Conservation (phyloP, 257 asterid species). For the Scutellaria barbata region DNA sequence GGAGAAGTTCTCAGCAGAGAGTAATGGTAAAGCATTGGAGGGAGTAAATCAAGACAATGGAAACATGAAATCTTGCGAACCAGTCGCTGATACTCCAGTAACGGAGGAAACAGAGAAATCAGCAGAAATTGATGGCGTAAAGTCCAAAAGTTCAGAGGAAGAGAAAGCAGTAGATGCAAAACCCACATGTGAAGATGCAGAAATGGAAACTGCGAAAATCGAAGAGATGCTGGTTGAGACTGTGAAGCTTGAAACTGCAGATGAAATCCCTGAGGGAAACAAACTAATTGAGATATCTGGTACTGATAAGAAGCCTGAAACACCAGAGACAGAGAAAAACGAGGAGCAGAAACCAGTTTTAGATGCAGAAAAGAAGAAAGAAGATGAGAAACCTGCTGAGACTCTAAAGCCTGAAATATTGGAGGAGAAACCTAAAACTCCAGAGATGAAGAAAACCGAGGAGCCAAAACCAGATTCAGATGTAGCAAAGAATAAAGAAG, state of each 20-base stretch:
- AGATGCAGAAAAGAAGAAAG: conserved; percentile 28
- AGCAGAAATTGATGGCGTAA: conserved; percentile 15
- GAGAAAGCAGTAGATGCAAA: conserved; percentile 23
- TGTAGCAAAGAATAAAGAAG: conserved; percentile 25
- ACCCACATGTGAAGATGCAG: conserved; percentile 14
- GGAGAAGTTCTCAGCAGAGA: conserved; percentile 31
- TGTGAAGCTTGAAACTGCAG: not conserved
- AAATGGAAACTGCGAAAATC: conserved; percentile 20
- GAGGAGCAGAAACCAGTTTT: conserved; percentile 19
- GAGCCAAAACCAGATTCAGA: not conserved
- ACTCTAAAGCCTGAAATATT: not conserved
- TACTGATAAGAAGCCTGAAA: conserved; percentile 28
- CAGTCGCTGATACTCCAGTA: conserved; percentile 34
- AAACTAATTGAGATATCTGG: conserved; percentile 24
- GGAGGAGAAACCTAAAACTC: conserved; percentile 6
- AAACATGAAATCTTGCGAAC: conserved; percentile 30
- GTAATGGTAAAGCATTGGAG: conserved; percentile 26
- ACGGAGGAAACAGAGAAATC: conserved; percentile 29
- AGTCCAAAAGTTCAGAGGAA: conserved; percentile 25
- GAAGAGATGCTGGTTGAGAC: conserved; percentile 32
- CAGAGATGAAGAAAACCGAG: conserved; percentile 7
- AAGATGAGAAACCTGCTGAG: conserved; percentile 34
- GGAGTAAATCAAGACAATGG: conserved; percentile 26
- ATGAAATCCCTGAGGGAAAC: conserved; percentile 30
- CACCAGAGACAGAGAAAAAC: conserved; percentile 16